Base-by-base conservation (phyloP, 345 rosid species). In the Litchi chinensis region DNA sequence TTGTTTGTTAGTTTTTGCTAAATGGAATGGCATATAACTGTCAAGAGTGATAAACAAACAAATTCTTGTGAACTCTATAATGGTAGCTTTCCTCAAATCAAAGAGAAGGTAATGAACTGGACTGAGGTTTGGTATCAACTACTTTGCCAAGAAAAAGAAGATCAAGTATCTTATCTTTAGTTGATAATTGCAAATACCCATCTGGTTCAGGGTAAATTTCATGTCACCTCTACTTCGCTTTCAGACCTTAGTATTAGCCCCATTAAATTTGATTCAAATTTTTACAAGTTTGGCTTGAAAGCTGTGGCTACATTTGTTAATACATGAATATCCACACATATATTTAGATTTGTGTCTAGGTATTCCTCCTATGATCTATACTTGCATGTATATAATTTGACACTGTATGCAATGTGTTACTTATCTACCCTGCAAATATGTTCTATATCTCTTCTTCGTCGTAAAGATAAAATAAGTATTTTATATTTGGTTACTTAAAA, bases 401-500 rank as follows among this genome's bases (percentile, higher is more conserved):
- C 41, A 0, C 32, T 28, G 16, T 26, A 8, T 44, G 18, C 26
- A 28, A 26, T 43, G 13, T 52, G 32, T 76, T 65, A 9, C 39
- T 50, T 41, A 10, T 26, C 16, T 26, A 26, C 43, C 69, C 57
- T 46, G 26, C 28, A 26, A 44, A 64, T 4, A 7, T 59, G 65
- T 44, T 74, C 18, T 10, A 46, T 26, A 24, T 12, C 39, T 37
- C 21, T 74, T 3, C 44, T 8, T 11, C n/a, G 41, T 74, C 41
- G 6, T 28, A 40, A 59, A 59, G 50, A 39, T 40, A 0, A 60
- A 24, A 22, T 21, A 44, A 62, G 41, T 74, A 63, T 11, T 19
- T 44, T 12, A 46, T 12, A 44, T 71, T 71, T 39, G 40, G 54
- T 74, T 77, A 41, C 52, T 56, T 52, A n/a, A 16, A 65, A 67